These are phyloP conservation scores for Cladosporium sp. DNA, from an alignment of 2,329 filamentous ascomycete genomes.

Conservation along the genomic window DNA sequence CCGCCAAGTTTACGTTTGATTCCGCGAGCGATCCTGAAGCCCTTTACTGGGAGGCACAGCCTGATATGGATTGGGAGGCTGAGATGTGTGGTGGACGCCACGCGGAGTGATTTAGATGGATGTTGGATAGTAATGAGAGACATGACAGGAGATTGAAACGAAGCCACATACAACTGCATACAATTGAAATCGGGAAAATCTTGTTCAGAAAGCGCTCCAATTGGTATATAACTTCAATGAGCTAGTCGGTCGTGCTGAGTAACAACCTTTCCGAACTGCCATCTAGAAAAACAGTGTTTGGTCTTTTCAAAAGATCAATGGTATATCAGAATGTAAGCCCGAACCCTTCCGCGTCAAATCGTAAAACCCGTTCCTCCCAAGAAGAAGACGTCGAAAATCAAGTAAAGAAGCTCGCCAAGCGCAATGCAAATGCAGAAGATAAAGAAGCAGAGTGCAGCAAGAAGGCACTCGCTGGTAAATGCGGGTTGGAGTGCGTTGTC, in stretches of 20 bases:
- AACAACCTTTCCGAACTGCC: not conserved
- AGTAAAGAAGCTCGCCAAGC: not conserved
- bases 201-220: not conserved
- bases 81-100: conserved; percentile 28
- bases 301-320: conserved; percentile 5
- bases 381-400: not conserved
- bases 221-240: not conserved
- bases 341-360: conserved; percentile 9
- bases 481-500: not conserved
- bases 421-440: not conserved
- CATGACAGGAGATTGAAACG: not conserved
- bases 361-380: conserved; percentile 7
- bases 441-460: conserved; percentile 2
- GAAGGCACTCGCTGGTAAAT: not conserved
- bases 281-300: not conserved
- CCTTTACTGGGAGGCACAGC: conserved; percentile 55
- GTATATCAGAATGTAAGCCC: conserved; percentile 17
- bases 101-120: not conserved
- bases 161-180: not conserved
- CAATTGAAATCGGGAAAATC: not conserved
- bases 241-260: not conserved
- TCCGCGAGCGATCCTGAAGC: conserved; percentile 50
- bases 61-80: conserved; percentile 47
- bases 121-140: not conserved
- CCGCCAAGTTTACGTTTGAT: conserved; percentile 55